These are phyloP conservation scores for Mentha longifolia DNA, from an alignment of 257 asterid genomes.

Conservation along the genomic window DNA sequence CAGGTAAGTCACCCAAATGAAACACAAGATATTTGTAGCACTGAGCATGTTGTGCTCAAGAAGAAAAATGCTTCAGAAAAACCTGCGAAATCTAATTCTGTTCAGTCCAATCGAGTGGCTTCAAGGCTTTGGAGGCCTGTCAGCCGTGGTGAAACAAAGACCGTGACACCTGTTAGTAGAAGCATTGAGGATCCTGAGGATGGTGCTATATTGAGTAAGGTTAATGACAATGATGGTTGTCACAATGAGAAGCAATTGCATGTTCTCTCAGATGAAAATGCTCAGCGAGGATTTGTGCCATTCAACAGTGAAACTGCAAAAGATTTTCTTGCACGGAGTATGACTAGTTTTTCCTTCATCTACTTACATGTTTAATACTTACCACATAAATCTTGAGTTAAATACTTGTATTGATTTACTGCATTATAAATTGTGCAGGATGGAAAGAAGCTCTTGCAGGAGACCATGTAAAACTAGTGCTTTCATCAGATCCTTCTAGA, in stretches of 20 bases:
- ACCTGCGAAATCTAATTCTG: slow-evolving; percentile 36
- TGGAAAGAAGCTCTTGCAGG: slow-evolving; percentile 80
- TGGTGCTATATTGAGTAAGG: slow-evolving; percentile 39
- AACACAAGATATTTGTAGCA: slow-evolving; percentile 31
- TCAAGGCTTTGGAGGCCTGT: slow-evolving; percentile 63
- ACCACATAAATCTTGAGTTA: neutral
- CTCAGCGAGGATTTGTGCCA: slow-evolving; percentile 39
- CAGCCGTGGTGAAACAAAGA: slow-evolving; percentile 49
- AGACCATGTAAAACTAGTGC: slow-evolving; percentile 68
- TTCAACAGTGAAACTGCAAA: slow-evolving; percentile 57
- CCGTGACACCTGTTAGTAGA: slow-evolving; percentile 32
- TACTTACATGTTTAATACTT: neutral
- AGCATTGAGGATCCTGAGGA: slow-evolving; percentile 43
- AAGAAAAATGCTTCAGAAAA: slow-evolving; percentile 46
- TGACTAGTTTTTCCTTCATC: slow-evolving; percentile 30
- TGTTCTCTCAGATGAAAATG: slow-evolving; percentile 41
- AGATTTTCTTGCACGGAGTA: slow-evolving; percentile 80
- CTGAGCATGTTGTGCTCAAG: slow-evolving; percentile 40
- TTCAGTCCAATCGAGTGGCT: slow-evolving; percentile 43
- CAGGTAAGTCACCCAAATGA: slow-evolving; percentile 33
- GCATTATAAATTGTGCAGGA: slow-evolving; percentile 49
- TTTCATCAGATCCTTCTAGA: slow-evolving; percentile 45
- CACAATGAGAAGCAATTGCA: slow-evolving; percentile 36
- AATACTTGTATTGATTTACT: neutral
- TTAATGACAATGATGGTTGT: slow-evolving; percentile 34